Evolutionary conservation across 768 basidiomycete species (phyloP).

Genomic region (Panellus pusillus): DNA sequence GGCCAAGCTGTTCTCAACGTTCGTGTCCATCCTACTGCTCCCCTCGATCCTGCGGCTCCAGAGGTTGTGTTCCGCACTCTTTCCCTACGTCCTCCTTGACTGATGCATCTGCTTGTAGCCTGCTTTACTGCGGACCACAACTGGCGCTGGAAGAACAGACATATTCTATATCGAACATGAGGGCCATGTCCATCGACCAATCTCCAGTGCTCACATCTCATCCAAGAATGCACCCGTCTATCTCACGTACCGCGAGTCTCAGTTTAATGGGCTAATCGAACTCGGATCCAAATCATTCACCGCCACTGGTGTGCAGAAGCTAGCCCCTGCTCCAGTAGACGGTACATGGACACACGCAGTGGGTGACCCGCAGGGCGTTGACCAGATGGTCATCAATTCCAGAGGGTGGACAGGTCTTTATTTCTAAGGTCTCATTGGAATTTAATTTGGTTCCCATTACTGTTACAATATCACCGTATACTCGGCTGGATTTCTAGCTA

Average conservation of each 20-base stretch:
- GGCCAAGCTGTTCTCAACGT: conserved; percentile 52
- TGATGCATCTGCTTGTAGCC: too few relatives aligned
- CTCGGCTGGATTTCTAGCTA: conserved; percentile 1
- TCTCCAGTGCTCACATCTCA: conserved; percentile 47
- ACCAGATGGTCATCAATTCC: conserved; percentile 40
- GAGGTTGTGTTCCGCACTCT: conserved; percentile 15
- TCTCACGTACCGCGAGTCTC: conserved; percentile 52
- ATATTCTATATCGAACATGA: conserved; percentile 44
- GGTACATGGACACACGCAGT: conserved; percentile 43
- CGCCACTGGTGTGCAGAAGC: conserved; percentile 29
- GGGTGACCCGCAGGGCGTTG: conserved; percentile 40
- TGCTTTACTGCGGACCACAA: conserved; percentile 45
- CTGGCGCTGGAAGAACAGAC: conserved; percentile 55
- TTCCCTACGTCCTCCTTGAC: too few relatives aligned
- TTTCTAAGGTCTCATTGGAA: conserved; percentile 29
- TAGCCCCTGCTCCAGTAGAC: conserved; percentile 4
- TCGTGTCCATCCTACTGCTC: conserved; percentile 42
- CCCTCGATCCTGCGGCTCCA: conserved; percentile 32
- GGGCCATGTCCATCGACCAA: conserved; percentile 43
- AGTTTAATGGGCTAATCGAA: conserved; percentile 49
- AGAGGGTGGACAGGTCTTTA: conserved; percentile 50
- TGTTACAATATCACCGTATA: neutral
- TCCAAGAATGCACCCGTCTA: conserved; percentile 54
- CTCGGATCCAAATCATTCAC: conserved; percentile 44
- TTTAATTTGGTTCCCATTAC: neutral